phyloP scores from a whole-genome alignment of 768 basidiomycete species.

The Boletus tylopilopsis region DNA sequence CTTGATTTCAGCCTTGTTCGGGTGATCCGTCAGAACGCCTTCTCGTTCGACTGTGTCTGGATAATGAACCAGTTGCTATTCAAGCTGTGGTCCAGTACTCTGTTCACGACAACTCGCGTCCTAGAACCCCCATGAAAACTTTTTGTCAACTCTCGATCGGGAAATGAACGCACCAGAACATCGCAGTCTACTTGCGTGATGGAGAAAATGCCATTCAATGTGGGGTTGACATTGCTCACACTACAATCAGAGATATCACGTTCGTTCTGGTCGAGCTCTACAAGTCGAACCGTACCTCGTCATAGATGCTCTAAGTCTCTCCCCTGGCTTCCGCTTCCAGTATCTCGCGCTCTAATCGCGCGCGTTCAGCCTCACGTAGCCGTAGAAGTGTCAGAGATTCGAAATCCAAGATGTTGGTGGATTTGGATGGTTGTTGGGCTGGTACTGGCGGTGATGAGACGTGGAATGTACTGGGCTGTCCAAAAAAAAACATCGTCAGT shows the following conservation, averaged over 20 bases:
- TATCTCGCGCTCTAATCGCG: constrained; percentile 73
- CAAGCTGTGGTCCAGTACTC: too few relatives aligned
- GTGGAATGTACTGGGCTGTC: constrained; percentile 20
- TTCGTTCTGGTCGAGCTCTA: constrained; percentile 2
- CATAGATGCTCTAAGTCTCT: not conserved
- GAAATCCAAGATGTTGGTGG: constrained; percentile 57
- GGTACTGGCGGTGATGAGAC: constrained; percentile 15
- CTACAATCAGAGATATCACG: constrained; percentile 4
- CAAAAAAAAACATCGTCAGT: constrained; percentile 4
- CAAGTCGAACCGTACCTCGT: constrained; percentile 13
- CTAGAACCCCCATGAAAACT: too few relatives aligned
- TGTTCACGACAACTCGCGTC: too few relatives aligned
- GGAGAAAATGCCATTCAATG: too few relatives aligned
- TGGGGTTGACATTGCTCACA: not conserved
- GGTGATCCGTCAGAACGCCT: too few relatives aligned
- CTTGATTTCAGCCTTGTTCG: too few relatives aligned
- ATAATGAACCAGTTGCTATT: too few relatives aligned
- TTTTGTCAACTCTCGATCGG: too few relatives aligned
- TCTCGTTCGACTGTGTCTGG: too few relatives aligned
- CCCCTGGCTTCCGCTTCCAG: constrained; percentile 58
- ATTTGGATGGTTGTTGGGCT: constrained; percentile 19
- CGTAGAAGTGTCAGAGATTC: constrained; percentile 79
- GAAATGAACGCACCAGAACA: not conserved
- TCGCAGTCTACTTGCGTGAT: not conserved
- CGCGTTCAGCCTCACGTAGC: constrained; percentile 76